Percentiles rank a stretch among this genome's conserved stretches.
Evolutionary conservation across 805 yeast species (phyloP).

Genomic region (Saccharomycopsis amapae): DNA sequence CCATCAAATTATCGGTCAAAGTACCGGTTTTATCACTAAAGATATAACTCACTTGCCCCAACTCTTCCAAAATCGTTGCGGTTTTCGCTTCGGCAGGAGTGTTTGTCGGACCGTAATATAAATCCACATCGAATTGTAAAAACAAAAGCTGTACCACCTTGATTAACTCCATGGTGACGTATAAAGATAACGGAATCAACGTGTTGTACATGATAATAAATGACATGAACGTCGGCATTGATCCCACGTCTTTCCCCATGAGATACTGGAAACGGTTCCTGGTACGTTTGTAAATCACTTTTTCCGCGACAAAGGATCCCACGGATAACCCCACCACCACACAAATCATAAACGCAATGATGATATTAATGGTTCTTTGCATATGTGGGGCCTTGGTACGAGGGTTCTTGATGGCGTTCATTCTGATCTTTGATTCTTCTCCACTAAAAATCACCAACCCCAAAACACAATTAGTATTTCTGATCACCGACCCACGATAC

Average conservation of each 20-base stretch:
- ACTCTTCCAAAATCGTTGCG: slow-evolving; percentile 89
- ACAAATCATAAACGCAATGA: slow-evolving; percentile 81
- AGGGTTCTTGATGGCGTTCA: slow-evolving; percentile 88
- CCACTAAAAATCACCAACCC: slow-evolving; percentile 92
- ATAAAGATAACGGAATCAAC: slow-evolving; percentile 86
- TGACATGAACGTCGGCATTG: slow-evolving; percentile 88
- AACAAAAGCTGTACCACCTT: slow-evolving; percentile 79
- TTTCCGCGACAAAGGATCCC: slow-evolving; percentile 76
- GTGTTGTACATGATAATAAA: slow-evolving; percentile 97
- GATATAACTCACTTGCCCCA: slow-evolving; percentile 93
- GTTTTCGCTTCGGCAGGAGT: slow-evolving; percentile 95
- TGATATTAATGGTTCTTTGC: slow-evolving; percentile 73
- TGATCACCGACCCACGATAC: slow-evolving; percentile 82
- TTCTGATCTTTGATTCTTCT: slow-evolving; percentile 89
- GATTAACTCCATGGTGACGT: slow-evolving; percentile 94
- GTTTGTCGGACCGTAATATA: slow-evolving; percentile 78
- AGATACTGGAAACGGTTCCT: slow-evolving; percentile 62
- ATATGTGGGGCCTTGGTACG: slow-evolving; percentile 90
- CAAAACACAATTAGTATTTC: slow-evolving; percentile 69
- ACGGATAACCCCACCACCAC: slow-evolving; percentile 70
- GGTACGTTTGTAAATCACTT: slow-evolving; percentile 38
- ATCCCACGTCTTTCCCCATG: slow-evolving; percentile 64
- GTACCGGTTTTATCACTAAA: slow-evolving; percentile 98
- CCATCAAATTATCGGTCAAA: slow-evolving; percentile 88
- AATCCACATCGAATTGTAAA: slow-evolving; percentile 86